Percentiles rank a stretch among this genome's conserved stretches.
These are phyloP conservation scores for Monilinia aucupariae DNA, from an alignment of 2,329 filamentous ascomycete genomes.

Conservation along the genomic window DNA sequence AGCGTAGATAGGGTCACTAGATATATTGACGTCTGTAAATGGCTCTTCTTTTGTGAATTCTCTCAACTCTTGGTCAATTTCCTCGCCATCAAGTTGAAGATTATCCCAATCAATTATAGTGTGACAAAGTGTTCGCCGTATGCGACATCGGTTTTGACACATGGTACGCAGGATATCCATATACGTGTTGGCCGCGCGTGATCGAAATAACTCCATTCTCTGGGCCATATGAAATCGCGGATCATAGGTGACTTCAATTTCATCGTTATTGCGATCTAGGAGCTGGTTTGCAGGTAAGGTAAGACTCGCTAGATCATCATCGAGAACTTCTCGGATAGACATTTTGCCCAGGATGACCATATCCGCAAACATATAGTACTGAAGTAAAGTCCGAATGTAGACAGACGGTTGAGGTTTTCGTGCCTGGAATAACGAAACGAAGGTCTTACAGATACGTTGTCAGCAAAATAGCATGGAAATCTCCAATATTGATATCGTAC, in stretches of 20 bases:
- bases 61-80: conserved; percentile 65
- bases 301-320: conserved; percentile 73
- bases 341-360: conserved; percentile 63
- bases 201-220: conserved; percentile 65
- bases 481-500: neutral
- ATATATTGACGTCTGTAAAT: conserved; percentile 44
- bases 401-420: conserved; percentile 77
- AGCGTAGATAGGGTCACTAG: conserved; percentile 53
- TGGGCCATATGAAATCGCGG: conserved; percentile 67
- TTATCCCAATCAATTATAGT: conserved; percentile 77
- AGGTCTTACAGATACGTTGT: conserved; percentile 47
- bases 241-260: conserved; percentile 68
- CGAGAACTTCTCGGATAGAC: conserved; percentile 68
- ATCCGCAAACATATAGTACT: conserved; percentile 68
- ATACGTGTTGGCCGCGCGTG: conserved; percentile 62
- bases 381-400: conserved; percentile 74
- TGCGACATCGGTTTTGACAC: conserved; percentile 84
- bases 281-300: conserved; percentile 67
- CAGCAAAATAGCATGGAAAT: neutral
- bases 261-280: conserved; percentile 68
- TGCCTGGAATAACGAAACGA: conserved; percentile 67
- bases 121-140: conserved; percentile 85
- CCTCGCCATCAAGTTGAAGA: conserved; percentile 75
- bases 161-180: conserved; percentile 77
- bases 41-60: conserved; percentile 56